Evolutionary conservation across 2,329 filamentous ascomycete species (phyloP), one percentile per base, ranked within the genome.

Genomic region (Neofusicoccum laricinum): DNA sequence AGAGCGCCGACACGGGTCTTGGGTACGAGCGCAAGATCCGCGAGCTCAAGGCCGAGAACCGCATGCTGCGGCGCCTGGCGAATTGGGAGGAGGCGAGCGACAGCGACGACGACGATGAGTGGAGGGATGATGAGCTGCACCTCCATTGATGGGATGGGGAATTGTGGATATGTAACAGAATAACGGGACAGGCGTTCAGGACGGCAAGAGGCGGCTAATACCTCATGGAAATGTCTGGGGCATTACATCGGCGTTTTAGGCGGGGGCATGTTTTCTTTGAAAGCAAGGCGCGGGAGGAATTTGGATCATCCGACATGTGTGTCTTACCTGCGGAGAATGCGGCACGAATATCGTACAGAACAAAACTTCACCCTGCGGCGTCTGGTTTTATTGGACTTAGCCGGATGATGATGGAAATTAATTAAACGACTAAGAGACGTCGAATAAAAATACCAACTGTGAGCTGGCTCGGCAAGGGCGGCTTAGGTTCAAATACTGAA

Each of bases 11-110:
- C 36, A 71, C 66, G 1, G 74, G 76, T 50, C 66, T 75, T 66
- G 75, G 73, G 4, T 75, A 77, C 62, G 71, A 74, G 65, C 71
- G 73, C 38, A 75, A 76, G 66, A 71, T 81, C 3, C 75, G 75
- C 48, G 78, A 73, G 32, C 64, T 83, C 63, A 82, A 78, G 66
- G 78, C 80, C 67, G 81, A 84, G 72, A 84, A 83, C 66, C 70
- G 78, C 48, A 72, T 81, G 34, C 68, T 84, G 68, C 74, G 81
- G 57, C 66, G 72, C 32, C 72, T 81, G 69, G 80, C 74, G 0
- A 80, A 80, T 3, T 82, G 80, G 80, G 79, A 82, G 64, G 75
- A 77, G 53, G 71, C 66, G 51, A 72, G 71, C 45, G 76, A 76
- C 53, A 74, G 72, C 32, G 77, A 78, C 34, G 79, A 79, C 8